These are phyloP conservation scores for Phaffia australis DNA, from an alignment of 768 basidiomycete species.

Conservation along the genomic window DNA sequence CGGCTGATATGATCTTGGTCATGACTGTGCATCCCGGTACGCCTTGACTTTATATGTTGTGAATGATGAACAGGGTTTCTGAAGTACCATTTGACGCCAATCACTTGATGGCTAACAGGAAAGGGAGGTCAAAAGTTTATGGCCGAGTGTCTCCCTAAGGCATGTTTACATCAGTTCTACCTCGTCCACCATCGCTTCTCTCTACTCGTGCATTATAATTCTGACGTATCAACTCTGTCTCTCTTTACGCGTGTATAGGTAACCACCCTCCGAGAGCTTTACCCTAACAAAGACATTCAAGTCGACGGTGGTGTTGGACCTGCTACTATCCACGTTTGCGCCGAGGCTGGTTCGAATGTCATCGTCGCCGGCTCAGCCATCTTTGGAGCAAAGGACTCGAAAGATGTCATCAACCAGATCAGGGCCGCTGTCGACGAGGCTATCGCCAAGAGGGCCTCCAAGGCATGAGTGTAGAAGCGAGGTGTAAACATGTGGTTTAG, in stretches of 20 bases:
- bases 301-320: conserved; percentile 97
- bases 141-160: conserved; percentile 77
- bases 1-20: conserved; percentile 88
- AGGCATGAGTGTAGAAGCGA: too few species aligned
- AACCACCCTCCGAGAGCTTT: conserved; percentile 71
- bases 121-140: conserved; percentile 95
- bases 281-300: conserved; percentile 91
- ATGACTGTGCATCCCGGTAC: conserved; percentile 94
- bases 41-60: conserved; percentile 13
- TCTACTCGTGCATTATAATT: background rate
- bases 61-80: background rate
- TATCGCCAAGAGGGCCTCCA: conserved; percentile 15
- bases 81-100: background rate
- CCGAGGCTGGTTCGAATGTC: conserved; percentile 89
- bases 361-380: conserved; percentile 96
- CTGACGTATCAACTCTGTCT: background rate
- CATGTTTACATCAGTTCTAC: background rate
- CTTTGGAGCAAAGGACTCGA: conserved; percentile 69
- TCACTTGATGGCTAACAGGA: conserved; percentile 42
- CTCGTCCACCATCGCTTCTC: background rate
- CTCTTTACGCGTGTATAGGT: conserved; percentile 42
- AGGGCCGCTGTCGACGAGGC: conserved; percentile 58
- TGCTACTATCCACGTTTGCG: conserved; percentile 74
- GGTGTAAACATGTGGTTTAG: too few species aligned
- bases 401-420: conserved; percentile 60